Evolutionary conservation across 2,329 filamentous ascomycete genomes (phyloP).

Genomic region (Claviceps arundinis): DNA sequence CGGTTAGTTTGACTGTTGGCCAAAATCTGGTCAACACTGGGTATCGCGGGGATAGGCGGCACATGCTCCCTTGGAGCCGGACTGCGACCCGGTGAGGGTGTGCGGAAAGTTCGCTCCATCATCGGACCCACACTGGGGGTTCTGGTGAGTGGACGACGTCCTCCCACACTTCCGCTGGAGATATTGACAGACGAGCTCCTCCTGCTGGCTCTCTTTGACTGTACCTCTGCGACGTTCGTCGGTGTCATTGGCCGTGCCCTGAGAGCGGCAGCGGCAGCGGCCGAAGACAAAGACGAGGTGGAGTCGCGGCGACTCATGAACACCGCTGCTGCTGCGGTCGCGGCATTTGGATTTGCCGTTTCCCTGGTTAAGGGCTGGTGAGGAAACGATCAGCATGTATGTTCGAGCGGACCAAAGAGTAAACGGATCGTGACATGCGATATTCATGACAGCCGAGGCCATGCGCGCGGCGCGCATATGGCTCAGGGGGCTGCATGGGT

Average conservation of each 20-base stretch:
- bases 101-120: constrained; percentile 78
- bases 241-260: constrained; percentile 66
- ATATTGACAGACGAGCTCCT: constrained; percentile 63
- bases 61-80: constrained; percentile 28
- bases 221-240: constrained; percentile 65
- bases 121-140: constrained; percentile 66
- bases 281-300: constrained; percentile 61
- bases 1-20: constrained; percentile 11
- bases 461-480: not conserved
- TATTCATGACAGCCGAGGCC: not conserved
- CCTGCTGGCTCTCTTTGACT: constrained; percentile 74
- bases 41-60: constrained; percentile 67
- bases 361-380: constrained; percentile 47
- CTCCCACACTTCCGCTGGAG: constrained; percentile 34
- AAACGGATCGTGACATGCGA: not conserved
- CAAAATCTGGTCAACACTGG: constrained; percentile 28
- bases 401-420: too few species aligned
- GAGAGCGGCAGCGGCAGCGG: constrained; percentile 76
- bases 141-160: constrained; percentile 39
- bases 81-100: constrained; percentile 47
- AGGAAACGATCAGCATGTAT: not conserved
- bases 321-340: constrained; percentile 69
- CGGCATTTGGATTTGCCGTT: constrained; percentile 58
- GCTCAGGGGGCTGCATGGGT: not conserved
- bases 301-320: constrained; percentile 52